Base-by-base conservation (phyloP, 768 basidiomycete genomes). In the Cyclocybe aegerita region DNA sequence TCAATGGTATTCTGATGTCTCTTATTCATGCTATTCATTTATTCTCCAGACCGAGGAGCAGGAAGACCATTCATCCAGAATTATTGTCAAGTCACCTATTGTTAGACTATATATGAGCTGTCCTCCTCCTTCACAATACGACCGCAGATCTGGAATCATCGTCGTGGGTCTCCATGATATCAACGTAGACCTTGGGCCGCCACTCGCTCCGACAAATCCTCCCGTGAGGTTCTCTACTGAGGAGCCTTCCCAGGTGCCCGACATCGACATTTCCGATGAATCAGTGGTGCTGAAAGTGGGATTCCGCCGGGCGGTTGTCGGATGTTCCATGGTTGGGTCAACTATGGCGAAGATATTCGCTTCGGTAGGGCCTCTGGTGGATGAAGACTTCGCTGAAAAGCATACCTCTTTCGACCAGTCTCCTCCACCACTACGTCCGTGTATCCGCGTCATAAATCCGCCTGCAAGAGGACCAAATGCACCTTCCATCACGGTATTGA, bases 101-200 rank as follows among this genome's bases (percentile, higher is more conserved):
- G 60, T 93, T 39, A 82, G 93, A 14, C 39, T 87, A 15, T 80
- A 93, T 62, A 61, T 87, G 43, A 81, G 88, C 41, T 85, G 81
- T 60, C 83, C 85, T 4, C 74, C 90, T 30, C 83, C 84, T 4
- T 62, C 71, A 14, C 63, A 63, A 1, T 66, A 57, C 17, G 35
- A 62, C 6, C 74, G 72, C 12, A 80, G 88, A 17, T 91, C 91
- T 39, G 91, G 93, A 4, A 79, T 81, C 17, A 53, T 90, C 4
- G 67, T 88, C 11, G 23, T 89, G 32, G 88, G 91, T 59, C 45
- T 89, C 1, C 81, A 85, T 60, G 71, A 74, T 46, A 56, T 89
- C 15, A 64, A 50, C 6, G 51, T 85, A 12, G 66, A 60, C 16
- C 32, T 33, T 9, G 48, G 39, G 17, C 11, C 50, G 8, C 32